Evolutionary conservation across 2,329 filamentous ascomycete species (phyloP).

Genomic region (Didymellaceae sp.): DNA sequence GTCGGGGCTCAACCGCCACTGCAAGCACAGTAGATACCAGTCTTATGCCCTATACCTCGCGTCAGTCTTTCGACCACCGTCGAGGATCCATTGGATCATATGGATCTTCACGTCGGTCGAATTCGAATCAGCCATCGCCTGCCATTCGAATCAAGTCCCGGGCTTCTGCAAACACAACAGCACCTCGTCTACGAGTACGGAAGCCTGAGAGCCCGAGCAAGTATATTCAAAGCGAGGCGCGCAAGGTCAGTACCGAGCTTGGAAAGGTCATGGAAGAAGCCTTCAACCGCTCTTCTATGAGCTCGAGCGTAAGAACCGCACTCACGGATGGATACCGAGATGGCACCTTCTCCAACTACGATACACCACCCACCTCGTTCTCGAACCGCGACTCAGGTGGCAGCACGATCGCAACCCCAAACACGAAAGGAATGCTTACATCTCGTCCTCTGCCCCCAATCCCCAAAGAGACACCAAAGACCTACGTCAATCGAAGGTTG

Average conservation of each 20-base stretch:
- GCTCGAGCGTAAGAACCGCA: slow-evolving; percentile 58
- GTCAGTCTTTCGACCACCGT: slow-evolving; percentile 36
- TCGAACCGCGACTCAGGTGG: slow-evolving; percentile 49
- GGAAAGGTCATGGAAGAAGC: slow-evolving; percentile 92
- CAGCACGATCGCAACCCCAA: slow-evolving; percentile 37
- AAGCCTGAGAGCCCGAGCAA: slow-evolving; percentile 56
- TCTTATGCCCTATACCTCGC: slow-evolving; percentile 37
- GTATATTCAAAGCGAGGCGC: slow-evolving; percentile 75
- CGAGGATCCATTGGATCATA: slow-evolving; percentile 33
- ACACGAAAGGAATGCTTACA: slow-evolving; percentile 38
- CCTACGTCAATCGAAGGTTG: slow-evolving; percentile 62
- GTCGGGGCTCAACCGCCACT: slow-evolving; percentile 53
- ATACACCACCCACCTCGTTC: slow-evolving; percentile 61
- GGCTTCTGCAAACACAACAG: slow-evolving; percentile 31
- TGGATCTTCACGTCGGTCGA: slow-evolving; percentile 29
- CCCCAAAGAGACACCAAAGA: slow-evolving; percentile 57
- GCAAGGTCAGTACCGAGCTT: slow-evolving; percentile 83
- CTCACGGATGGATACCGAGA: slow-evolving; percentile 22
- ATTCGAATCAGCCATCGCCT: slow-evolving; percentile 25
- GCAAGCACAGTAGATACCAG: slow-evolving; percentile 43
- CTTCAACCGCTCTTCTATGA: slow-evolving; percentile 73
- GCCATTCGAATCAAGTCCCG: slow-evolving; percentile 41
- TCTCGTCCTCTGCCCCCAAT: slow-evolving; percentile 55
- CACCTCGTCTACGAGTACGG: slow-evolving; percentile 38
- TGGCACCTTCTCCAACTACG: slow-evolving; percentile 51